Conservation (phyloP, 2,329 filamentous ascomycete species). For the Talaromyces sp. region DNA sequence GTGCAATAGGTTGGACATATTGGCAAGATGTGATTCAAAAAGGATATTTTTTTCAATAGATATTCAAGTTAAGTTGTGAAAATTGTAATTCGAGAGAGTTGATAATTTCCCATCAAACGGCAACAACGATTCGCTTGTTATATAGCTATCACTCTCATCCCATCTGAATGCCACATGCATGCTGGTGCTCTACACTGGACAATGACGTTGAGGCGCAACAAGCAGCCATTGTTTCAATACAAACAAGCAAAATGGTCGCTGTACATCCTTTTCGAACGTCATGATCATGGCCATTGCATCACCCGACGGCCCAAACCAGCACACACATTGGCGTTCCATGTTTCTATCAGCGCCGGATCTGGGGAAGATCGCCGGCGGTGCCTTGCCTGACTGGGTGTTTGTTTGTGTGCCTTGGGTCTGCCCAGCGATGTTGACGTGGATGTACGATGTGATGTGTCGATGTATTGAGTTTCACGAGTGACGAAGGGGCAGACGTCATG, state of each 20-base stretch:
- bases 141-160: not conserved
- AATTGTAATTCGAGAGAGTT: not conserved
- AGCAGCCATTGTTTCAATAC: not conserved
- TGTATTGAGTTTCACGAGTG: no score
- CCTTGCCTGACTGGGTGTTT: not conserved
- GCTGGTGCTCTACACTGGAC: not conserved
- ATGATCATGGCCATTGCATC: not conserved
- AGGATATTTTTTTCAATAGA: not conserved
- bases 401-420: no score
- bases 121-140: not conserved
- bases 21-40: not conserved
- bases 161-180: not conserved
- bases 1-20: conserved; percentile 12
- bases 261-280: not conserved
- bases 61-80: not conserved
- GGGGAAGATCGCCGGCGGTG: not conserved
- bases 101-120: not conserved
- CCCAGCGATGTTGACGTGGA: no score
- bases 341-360: not conserved
- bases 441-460: no score
- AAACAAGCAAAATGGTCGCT: not conserved
- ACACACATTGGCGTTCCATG: not conserved
- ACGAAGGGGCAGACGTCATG: not conserved
- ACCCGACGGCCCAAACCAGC: not conserved
- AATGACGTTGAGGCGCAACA: not conserved